These are phyloP conservation scores for Hagleromyces aurorensis DNA, from an alignment of 805 yeast genomes.

Conservation along the genomic window DNA sequence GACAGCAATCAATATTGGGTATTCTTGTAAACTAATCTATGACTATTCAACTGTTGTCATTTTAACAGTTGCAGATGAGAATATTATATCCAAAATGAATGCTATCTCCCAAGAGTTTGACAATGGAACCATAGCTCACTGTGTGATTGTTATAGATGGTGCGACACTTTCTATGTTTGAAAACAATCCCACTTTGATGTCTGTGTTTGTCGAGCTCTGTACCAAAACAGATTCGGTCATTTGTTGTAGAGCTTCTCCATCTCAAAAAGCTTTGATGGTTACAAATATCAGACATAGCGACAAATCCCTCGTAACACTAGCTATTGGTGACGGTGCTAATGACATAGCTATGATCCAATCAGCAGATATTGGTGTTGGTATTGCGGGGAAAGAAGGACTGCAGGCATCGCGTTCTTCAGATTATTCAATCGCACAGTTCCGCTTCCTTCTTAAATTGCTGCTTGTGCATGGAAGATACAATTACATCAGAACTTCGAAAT, in stretches of 20 bases:
- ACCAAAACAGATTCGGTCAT: constrained; percentile 84
- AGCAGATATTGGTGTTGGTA: constrained; percentile 96
- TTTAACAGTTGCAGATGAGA: constrained; percentile 48
- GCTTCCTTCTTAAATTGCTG: constrained; percentile 71
- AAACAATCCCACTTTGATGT: constrained; percentile 58
- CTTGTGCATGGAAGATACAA: constrained; percentile 96
- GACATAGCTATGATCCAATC: constrained; percentile 99
- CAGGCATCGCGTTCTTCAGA: constrained; percentile 96
- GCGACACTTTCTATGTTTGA: constrained; percentile 70
- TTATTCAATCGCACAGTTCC: constrained; percentile 90
- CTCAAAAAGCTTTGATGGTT: constrained; percentile 92
- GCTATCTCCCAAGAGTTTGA: constrained; percentile 70
- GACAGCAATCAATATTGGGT: constrained; percentile 95
- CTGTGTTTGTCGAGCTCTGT: constrained; percentile 77
- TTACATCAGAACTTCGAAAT: constrained; percentile 84
- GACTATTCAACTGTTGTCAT: constrained; percentile 86
- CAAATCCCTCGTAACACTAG: constrained; percentile 70
- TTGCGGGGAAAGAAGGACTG: constrained; percentile 93
- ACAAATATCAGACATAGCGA: constrained; percentile 64
- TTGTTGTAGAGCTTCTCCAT: constrained; percentile 94
- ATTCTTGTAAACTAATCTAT: constrained; percentile 85
- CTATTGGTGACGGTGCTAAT: constrained; percentile 98
- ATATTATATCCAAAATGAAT: constrained; percentile 57
- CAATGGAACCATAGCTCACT: constrained; percentile 76
- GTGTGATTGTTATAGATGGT: constrained; percentile 95